phyloP scores from a whole-genome alignment of 2,329 filamentous ascomycete species.

The Monosporascus sp. region DNA sequence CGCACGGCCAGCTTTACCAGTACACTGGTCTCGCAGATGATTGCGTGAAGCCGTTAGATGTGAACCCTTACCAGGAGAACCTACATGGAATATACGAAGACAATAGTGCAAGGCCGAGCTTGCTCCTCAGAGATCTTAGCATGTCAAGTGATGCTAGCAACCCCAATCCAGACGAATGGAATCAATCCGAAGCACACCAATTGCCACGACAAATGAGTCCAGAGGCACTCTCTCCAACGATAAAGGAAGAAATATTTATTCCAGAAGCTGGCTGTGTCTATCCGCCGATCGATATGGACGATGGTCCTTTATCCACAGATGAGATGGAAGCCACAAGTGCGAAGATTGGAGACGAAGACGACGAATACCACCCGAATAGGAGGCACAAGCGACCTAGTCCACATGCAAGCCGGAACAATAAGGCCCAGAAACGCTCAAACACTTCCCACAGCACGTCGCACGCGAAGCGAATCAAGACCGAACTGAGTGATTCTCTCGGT shows the following conservation, averaged over 20 bases:
- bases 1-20: conserved; percentile 21
- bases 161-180: conserved; percentile 13
- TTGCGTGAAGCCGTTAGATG: conserved; percentile 30
- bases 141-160: conserved; percentile 28
- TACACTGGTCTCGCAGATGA: conserved; percentile 24
- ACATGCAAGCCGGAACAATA: conserved; percentile 10
- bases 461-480: conserved; percentile 20
- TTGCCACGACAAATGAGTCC: conserved; percentile 18
- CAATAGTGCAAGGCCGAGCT: conserved; percentile 12
- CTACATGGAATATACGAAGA: conserved; percentile 24
- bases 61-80: conserved; percentile 26
- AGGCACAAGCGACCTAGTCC: conserved; percentile 12
- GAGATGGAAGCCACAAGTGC: conserved; percentile 8
- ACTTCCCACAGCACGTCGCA: conserved; percentile 8
- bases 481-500: conserved; percentile 7
- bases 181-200: conserved; percentile 10
- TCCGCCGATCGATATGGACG: conserved; percentile 12
- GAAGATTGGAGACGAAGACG: conserved; percentile 17
- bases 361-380: conserved; percentile 18
- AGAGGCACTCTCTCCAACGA: conserved; percentile 13
- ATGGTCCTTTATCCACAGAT: conserved; percentile 13
- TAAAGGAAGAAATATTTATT: conserved; percentile 22
- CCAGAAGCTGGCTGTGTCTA: conserved; percentile 7
- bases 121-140: conserved; percentile 22
- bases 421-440: conserved; percentile 18